A percentile compares a stretch with the other conserved stretches of the same genome.
These are phyloP conservation scores for Populus alba DNA, from an alignment of 345 rosid genomes.

Conservation along the genomic window DNA sequence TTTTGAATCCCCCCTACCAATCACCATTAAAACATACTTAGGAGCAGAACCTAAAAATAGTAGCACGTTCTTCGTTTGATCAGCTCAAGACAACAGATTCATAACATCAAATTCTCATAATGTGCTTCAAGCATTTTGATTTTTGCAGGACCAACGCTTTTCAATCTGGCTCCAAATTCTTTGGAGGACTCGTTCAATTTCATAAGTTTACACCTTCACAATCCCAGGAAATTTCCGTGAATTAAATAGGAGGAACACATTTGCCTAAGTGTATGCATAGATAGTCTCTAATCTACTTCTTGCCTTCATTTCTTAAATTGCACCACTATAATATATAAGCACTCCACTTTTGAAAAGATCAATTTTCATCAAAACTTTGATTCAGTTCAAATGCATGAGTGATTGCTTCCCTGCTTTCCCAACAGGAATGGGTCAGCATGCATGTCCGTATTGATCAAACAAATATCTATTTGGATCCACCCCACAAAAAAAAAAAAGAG, in stretches of 20 bases:
- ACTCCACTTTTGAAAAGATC: neutral
- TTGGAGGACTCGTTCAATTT: neutral
- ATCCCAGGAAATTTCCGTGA: neutral
- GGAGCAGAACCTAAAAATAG: neutral
- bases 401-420: neutral
- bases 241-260: neutral
- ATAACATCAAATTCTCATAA: neutral
- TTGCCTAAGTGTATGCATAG: neutral
- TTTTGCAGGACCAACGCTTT: neutral
- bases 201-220: neutral
- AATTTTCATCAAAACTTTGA: neutral
- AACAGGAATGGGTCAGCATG: neutral
- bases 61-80: neutral
- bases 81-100: neutral
- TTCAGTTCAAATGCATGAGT: neutral
- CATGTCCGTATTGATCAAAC: neutral
- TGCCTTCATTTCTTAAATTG: neutral
- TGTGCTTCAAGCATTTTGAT: neutral
- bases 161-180: neutral
- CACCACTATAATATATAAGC: neutral
- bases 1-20: too few relatives aligned
- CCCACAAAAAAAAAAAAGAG: neutral
- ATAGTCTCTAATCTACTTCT: neutral
- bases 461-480: neutral
- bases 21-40: too few relatives aligned